phyloP scores from a whole-genome alignment of 306 rosid species.

The Elaeagnus macrophylla region DNA sequence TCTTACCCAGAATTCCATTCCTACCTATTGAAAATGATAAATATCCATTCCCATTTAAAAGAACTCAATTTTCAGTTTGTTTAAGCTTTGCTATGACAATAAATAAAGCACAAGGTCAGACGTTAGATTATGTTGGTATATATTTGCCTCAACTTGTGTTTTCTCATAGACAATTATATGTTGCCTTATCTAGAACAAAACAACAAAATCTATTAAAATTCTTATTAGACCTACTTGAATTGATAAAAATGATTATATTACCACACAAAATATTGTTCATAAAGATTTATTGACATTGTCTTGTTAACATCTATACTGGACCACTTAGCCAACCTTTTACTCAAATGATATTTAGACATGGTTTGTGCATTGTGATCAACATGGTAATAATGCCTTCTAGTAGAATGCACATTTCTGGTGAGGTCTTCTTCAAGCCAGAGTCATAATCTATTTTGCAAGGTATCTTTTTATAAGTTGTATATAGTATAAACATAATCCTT shows the following conservation, averaged over 20 bases:
- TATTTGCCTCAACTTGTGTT: background rate
- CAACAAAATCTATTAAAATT: background rate
- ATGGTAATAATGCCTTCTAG: constrained; percentile 78
- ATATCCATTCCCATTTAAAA: background rate
- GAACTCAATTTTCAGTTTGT: too few relatives aligned
- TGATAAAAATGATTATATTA: too few relatives aligned
- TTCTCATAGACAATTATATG: constrained; percentile 1
- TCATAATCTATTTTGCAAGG: background rate
- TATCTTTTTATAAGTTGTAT: background rate
- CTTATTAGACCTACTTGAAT: too few relatives aligned
- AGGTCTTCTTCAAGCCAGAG: constrained; percentile 18
- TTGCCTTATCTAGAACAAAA: background rate
- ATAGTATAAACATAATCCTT: too few relatives aligned
- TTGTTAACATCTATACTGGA: too few relatives aligned
- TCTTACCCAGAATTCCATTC: background rate
- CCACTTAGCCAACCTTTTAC: constrained; percentile 87
- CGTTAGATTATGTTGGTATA: too few relatives aligned
- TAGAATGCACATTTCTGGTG: constrained; percentile 56
- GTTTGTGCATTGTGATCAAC: constrained; percentile 99
- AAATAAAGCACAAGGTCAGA: too few relatives aligned
- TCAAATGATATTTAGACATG: constrained; percentile 97
- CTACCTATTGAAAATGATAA: background rate
- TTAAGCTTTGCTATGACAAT: too few relatives aligned
- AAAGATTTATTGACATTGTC: too few relatives aligned
- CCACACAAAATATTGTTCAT: too few relatives aligned